Conservation (phyloP, 2,329 filamentous ascomycete species). For the Arthroderma sp. region DNA sequence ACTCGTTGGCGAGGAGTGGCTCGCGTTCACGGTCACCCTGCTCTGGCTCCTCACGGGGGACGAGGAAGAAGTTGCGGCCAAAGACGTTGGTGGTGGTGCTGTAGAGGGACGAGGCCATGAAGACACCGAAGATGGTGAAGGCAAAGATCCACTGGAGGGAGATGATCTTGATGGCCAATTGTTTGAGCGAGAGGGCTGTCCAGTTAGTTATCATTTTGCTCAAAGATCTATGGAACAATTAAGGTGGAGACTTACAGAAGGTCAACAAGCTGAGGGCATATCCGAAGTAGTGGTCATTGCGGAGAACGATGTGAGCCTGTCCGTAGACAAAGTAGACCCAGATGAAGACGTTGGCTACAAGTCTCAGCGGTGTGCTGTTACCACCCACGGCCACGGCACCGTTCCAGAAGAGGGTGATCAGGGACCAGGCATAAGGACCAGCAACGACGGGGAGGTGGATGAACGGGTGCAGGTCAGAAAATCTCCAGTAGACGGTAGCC, state of each 20-base stretch:
- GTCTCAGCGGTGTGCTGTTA: constrained; percentile 54
- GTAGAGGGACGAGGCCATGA: constrained; percentile 52
- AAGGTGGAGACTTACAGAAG: constrained; percentile 44
- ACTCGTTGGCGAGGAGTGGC: constrained; percentile 37
- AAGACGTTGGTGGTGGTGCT: constrained; percentile 26
- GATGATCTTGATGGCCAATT: constrained; percentile 60
- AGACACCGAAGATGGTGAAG: constrained; percentile 55
- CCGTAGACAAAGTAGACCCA: constrained; percentile 73
- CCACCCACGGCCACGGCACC: constrained; percentile 70
- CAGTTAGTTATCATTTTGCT: constrained; percentile 4
- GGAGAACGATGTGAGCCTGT: constrained; percentile 58
- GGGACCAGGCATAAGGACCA: constrained; percentile 73
- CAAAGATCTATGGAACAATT: not conserved
- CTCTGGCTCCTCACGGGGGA: constrained; percentile 24
- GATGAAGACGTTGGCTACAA: constrained; percentile 77
- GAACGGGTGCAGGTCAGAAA: constrained; percentile 57
- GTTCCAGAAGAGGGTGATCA: constrained; percentile 79
- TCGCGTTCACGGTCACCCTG: constrained; percentile 42
- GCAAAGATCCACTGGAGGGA: constrained; percentile 90
- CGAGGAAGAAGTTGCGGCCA: constrained; percentile 28
- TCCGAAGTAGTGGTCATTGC: constrained; percentile 67
- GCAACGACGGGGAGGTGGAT: constrained; percentile 67
- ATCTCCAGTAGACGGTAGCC: constrained; percentile 65
- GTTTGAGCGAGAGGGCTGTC: constrained; percentile 57
- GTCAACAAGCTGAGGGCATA: constrained; percentile 63